Evolutionary conservation across 75 land plant species (phyloP).

Genomic region (Sequoiadendron giganteum): DNA sequence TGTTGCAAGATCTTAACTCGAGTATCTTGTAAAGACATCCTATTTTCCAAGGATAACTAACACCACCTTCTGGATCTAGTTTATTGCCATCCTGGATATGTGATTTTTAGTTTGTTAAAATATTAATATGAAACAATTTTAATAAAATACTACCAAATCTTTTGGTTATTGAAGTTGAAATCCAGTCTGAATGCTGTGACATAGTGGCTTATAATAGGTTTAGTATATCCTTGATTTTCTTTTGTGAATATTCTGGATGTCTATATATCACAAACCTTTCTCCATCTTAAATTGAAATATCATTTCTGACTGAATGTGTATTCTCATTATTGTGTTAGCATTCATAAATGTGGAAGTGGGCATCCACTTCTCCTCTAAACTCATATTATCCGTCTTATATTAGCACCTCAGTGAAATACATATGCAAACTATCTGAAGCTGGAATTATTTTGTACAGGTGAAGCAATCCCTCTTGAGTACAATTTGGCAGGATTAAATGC

Average conservation of each 20-base stretch:
- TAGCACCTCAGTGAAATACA: background rate
- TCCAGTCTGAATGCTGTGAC: background rate
- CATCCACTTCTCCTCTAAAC: background rate
- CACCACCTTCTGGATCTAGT: too few relatives aligned
- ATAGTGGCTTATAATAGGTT: background rate
- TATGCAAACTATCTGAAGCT: background rate
- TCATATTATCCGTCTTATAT: background rate
- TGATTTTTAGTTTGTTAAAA: too few relatives aligned
- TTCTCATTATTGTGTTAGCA: background rate
- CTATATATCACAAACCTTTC: background rate
- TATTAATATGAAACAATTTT: too few relatives aligned
- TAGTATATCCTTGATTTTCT: background rate
- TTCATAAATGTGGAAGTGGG: background rate
- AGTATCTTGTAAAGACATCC: too few relatives aligned
- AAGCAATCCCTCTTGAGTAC: slow-evolving; percentile 95
- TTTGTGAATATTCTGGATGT: background rate
- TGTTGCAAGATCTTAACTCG: too few relatives aligned
- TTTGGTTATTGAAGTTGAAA: background rate
- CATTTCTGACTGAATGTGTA: background rate
- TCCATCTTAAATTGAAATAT: background rate
- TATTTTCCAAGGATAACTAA: too few relatives aligned
- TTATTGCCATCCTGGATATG: too few relatives aligned
- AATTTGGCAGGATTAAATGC: slow-evolving; percentile 86
- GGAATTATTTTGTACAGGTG: slow-evolving; percentile 41
- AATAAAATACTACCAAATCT: background rate